Evolutionary conservation across 1,284 basidiomycete species (phyloP).

Genomic region (Ustilago cynodontis): DNA sequence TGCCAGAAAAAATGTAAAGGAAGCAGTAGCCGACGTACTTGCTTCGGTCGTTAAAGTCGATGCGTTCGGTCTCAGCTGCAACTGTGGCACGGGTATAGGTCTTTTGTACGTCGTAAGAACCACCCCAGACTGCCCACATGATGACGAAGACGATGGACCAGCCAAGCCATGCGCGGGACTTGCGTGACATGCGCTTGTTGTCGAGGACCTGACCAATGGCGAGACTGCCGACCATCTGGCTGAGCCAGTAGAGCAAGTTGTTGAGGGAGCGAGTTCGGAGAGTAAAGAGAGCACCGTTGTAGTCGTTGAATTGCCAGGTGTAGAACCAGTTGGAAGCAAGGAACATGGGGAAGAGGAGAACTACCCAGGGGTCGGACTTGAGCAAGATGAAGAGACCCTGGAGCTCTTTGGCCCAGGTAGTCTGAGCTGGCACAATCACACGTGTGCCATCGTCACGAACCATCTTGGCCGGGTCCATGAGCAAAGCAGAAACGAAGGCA

Average conservation of each 20-base stretch:
- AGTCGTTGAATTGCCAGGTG: constrained; percentile 65
- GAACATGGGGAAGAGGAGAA: constrained; percentile 62
- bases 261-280: constrained; percentile 71
- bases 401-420: constrained; percentile 56
- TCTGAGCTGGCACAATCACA: constrained; percentile 54
- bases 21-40: constrained; percentile 54
- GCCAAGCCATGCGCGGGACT: constrained; percentile 56
- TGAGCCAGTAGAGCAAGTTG: constrained; percentile 70
- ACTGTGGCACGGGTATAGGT: constrained; percentile 51
- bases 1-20: constrained; percentile 63
- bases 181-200: constrained; percentile 49
- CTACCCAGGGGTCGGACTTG: constrained; percentile 55
- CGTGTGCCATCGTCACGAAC: constrained; percentile 56
- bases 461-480: constrained; percentile 56
- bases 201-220: constrained; percentile 59
- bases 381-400: constrained; percentile 53
- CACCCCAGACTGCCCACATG: constrained; percentile 64
- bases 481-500: constrained; percentile 34
- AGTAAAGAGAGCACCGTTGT: constrained; percentile 53
- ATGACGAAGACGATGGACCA: constrained; percentile 58
- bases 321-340: constrained; percentile 64
- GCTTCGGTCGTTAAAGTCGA: constrained; percentile 47
- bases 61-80: constrained; percentile 20
- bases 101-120: constrained; percentile 57
- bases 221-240: constrained; percentile 66